Evolutionary conservation across 768 basidiomycete species (phyloP).

Genomic region (Pleurotus eryngii): DNA sequence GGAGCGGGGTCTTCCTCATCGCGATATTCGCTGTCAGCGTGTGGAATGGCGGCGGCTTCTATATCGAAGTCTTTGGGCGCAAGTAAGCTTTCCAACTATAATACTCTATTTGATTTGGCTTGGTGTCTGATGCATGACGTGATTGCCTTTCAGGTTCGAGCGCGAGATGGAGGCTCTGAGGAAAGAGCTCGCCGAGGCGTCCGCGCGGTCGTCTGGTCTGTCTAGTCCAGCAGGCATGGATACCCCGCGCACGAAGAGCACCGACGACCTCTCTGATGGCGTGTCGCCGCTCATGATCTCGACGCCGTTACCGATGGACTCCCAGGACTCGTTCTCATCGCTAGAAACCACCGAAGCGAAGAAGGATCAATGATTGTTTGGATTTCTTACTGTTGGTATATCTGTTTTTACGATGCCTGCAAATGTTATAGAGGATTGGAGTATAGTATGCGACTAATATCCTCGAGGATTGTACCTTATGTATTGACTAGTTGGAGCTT

Average conservation of each 20-base stretch:
- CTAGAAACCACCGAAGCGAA: conserved; percentile 10
- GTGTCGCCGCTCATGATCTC: conserved; percentile 35
- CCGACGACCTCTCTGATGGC: conserved; percentile 37
- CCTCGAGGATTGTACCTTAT: neutral
- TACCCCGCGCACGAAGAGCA: conserved; percentile 24
- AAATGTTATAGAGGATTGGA: neutral
- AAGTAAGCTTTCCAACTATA: conserved; percentile 51
- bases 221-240: conserved; percentile 39
- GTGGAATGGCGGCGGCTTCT: conserved; percentile 96
- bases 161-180: conserved; percentile 86
- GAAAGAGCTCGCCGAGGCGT: conserved; percentile 80
- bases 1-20: conserved; percentile 77
- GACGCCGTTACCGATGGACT: conserved; percentile 25
- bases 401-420: neutral
- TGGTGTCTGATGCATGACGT: conserved; percentile 12
- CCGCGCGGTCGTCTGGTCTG: conserved; percentile 43
- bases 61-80: conserved; percentile 95
- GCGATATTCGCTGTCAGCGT: conserved; percentile 82
- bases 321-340: conserved; percentile 17
- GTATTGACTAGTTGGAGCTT: neutral
- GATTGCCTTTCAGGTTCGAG: conserved; percentile 63
- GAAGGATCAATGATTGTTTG: conserved; percentile 25
- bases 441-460: no score
- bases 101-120: neutral
- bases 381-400: no score